phyloP scores from a whole-genome alignment of 352 stramenopile genomes.

The Saprolegnia parasitica region DNA sequence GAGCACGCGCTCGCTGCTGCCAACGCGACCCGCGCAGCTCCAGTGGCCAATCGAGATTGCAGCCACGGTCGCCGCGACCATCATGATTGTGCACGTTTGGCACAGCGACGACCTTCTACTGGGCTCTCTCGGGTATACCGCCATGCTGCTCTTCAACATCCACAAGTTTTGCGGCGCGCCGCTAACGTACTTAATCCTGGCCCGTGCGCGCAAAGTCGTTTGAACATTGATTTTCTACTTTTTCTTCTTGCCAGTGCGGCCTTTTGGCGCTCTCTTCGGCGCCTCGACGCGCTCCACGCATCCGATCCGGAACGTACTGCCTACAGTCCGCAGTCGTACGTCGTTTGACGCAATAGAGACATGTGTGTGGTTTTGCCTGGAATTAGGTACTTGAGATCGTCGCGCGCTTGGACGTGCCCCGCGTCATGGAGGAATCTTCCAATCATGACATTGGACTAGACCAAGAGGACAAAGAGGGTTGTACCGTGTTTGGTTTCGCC shows the following conservation, averaged over 20 bases:
- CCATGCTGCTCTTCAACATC: conserved; percentile 22
- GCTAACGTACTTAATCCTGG: not conserved
- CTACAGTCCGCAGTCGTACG: not conserved
- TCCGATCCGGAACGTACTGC: conserved; percentile 26
- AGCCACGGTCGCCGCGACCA: not conserved
- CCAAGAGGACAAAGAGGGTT: not conserved
- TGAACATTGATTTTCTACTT: conserved; percentile 20
- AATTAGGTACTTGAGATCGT: conserved; percentile 27
- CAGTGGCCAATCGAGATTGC: conserved; percentile 8
- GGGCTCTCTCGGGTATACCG: not conserved
- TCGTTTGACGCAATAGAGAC: too few relatives aligned
- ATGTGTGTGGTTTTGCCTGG: not conserved
- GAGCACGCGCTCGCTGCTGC: not conserved
- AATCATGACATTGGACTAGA: not conserved
- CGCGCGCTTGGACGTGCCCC: not conserved
- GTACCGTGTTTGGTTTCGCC: conserved; percentile 17
- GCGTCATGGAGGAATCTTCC: conserved; percentile 16
- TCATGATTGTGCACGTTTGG: not conserved
- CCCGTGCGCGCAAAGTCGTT: not conserved
- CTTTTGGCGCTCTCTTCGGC: not conserved
- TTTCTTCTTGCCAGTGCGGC: conserved; percentile 13
- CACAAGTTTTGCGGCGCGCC: conserved; percentile 22
- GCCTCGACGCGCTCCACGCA: conserved; percentile 12
- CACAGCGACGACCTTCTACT: not conserved
- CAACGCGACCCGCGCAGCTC: not conserved